Evolutionary conservation across 306 rosid genomes (phyloP).

Genomic region (Fagus sylvatica): DNA sequence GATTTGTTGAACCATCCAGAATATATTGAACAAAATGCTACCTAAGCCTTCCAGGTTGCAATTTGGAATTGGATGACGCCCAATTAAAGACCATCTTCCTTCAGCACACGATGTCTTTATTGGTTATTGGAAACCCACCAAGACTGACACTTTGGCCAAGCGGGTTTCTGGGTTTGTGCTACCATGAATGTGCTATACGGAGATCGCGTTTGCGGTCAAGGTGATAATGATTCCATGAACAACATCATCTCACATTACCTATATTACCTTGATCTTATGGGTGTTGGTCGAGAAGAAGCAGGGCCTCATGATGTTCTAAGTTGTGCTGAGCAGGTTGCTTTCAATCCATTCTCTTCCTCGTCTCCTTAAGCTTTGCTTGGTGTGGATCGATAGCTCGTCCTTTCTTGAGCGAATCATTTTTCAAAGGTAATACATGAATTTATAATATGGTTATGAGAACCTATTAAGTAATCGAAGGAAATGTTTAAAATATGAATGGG

Average conservation of each 20-base stretch:
- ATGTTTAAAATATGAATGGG: neutral
- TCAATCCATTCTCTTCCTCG: slow-evolving; percentile 56
- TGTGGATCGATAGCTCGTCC: too few species aligned
- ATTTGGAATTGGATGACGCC: slow-evolving; percentile 87
- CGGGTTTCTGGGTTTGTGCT: slow-evolving; percentile 83
- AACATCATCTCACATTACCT: slow-evolving; percentile 68
- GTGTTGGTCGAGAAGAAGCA: slow-evolving; percentile 63
- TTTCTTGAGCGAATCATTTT: neutral
- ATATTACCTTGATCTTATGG: slow-evolving; percentile 78
- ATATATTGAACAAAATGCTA: slow-evolving; percentile 92
- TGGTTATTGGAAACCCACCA: slow-evolving; percentile 93
- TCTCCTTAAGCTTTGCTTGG: too few species aligned
- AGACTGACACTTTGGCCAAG: slow-evolving; percentile 70
- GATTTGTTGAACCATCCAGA: slow-evolving; percentile 84
- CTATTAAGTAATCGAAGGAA: neutral
- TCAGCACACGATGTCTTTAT: slow-evolving; percentile 77
- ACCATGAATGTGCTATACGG: slow-evolving; percentile 94
- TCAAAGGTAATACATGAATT: neutral
- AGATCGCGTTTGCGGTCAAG: slow-evolving; percentile 68
- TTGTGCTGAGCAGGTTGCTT: slow-evolving; percentile 72
- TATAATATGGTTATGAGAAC: slow-evolving; percentile 13
- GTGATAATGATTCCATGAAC: slow-evolving; percentile 80
- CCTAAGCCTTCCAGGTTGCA: slow-evolving; percentile 89
- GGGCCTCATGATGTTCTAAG: slow-evolving; percentile 61
- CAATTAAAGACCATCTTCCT: slow-evolving; percentile 70